Conservation (phyloP, 2,329 filamentous ascomycete genomes). For the Cadophora sp. region DNA sequence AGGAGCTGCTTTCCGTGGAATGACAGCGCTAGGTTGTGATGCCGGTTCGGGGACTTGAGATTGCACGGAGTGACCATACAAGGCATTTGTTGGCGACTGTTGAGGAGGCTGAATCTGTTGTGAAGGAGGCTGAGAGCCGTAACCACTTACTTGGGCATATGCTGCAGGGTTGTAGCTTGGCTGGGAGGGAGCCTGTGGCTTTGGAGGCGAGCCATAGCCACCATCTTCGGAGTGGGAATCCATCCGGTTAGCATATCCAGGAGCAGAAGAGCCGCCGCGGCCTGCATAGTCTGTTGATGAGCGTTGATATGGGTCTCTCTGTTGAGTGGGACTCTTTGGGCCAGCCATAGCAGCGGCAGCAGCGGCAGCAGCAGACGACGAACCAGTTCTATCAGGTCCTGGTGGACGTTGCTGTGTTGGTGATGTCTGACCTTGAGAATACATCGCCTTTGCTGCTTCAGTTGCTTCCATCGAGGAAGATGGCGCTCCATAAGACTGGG, state of each 20-base stretch:
- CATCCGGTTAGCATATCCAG: slow-evolving; percentile 34
- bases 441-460: slow-evolving; percentile 70
- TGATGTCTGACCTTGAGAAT: slow-evolving; percentile 57
- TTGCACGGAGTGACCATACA: slow-evolving; percentile 27
- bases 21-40: slow-evolving; percentile 42
- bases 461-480: slow-evolving; percentile 58
- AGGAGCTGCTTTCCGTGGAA: slow-evolving; percentile 66
- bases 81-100: slow-evolving; percentile 37
- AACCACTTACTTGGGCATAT: slow-evolving; percentile 70
- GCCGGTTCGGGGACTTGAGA: slow-evolving; percentile 40
- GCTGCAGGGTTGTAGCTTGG: slow-evolving; percentile 79
- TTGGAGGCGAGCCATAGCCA: slow-evolving; percentile 41
- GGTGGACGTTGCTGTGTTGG: slow-evolving; percentile 51
- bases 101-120: slow-evolving; percentile 36
- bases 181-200: slow-evolving; percentile 54
- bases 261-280: slow-evolving; percentile 26
- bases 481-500: slow-evolving; percentile 47
- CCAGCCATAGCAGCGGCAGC: slow-evolving; percentile 66
- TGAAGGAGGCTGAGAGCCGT: slow-evolving; percentile 50
- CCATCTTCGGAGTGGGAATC: slow-evolving; percentile 37
- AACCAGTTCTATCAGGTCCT: slow-evolving; percentile 58
- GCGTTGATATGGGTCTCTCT: slow-evolving; percentile 39
- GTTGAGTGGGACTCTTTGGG: slow-evolving; percentile 33
- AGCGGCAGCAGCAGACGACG: slow-evolving; percentile 60
- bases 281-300: slow-evolving; percentile 42